Base-by-base conservation (phyloP, 2,329 filamentous ascomycete species). In the Diaporthe vexans region DNA sequence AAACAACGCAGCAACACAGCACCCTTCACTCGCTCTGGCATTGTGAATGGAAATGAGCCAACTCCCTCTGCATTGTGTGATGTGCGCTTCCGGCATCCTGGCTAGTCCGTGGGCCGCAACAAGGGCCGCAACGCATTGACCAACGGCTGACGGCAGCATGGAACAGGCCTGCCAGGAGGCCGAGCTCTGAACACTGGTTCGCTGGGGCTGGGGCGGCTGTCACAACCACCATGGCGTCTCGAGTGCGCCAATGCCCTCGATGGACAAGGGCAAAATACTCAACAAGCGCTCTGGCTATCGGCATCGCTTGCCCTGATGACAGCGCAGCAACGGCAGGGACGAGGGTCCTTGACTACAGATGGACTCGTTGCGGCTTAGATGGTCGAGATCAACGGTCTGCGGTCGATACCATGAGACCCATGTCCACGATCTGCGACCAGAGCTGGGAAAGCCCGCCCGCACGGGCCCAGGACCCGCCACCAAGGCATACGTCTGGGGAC, bases 391-490 rank as follows among this genome's bases (percentile, higher is more conserved):
- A 68, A 68, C 63, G 48, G 48, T 13, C 46, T 54, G 63, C 48
- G 29, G 63, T 17, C 29, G 40, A 17, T 24, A 58, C 56, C 17
- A 21, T 11, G 26, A 33, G 54, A 58, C 58, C 58, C 37, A 29
- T 63, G 58, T 26, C 37, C 29, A 37, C 51, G 46, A 67, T 67
- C 63, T 67, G 63, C 63, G 46, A 40, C 29, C 61, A 67, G 43
- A 52, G 46, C 63, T 68, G 63, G 63, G 48, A 68, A 68, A 40
- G 48, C 63, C 63, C 48, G 46, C n/a, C 26, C 37, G 63, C 63
- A 68, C 48, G 63, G 63, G 37, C 63, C 13, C 63, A 17, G 8
- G n/a, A 54, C 48, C 40, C 40, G 63, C 48, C 63, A 68, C 46
- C 63, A 68, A 68, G 63, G 63, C 63, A 68, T 58, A 67, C 46